Evolutionary conservation across 2,329 filamentous ascomycete genomes (phyloP).

Genomic region (Phialophora chinensis): DNA sequence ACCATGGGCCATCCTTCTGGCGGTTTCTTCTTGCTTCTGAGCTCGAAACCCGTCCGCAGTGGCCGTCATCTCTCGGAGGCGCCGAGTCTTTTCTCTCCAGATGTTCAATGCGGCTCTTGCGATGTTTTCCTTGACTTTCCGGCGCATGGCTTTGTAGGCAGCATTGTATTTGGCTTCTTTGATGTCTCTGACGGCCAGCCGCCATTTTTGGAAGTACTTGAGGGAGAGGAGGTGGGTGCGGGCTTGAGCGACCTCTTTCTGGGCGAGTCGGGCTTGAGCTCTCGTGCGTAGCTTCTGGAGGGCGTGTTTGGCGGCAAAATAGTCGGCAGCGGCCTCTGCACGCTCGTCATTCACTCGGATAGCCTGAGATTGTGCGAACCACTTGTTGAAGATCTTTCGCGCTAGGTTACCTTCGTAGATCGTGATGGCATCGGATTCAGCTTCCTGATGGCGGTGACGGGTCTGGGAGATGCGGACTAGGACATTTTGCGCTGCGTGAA

Average conservation of each 20-base stretch:
- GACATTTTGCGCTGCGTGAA: conserved; percentile 22
- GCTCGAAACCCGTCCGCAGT: conserved; percentile 29
- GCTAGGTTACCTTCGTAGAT: conserved; percentile 26
- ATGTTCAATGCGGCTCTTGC: conserved; percentile 27
- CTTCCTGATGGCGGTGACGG: conserved; percentile 3
- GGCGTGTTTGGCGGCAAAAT: conserved; percentile 30
- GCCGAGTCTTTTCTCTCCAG: conserved; percentile 27
- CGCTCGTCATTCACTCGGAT: conserved; percentile 23
- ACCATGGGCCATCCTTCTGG: conserved; percentile 22
- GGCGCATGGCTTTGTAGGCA: conserved; percentile 33
- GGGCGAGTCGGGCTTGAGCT: conserved; percentile 11
- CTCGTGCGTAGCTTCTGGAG: conserved; percentile 27
- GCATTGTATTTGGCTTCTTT: conserved; percentile 31
- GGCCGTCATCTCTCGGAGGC: conserved; percentile 23
- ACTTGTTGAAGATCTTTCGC: conserved; percentile 23
- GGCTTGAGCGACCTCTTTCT: conserved; percentile 21
- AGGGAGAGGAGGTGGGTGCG: conserved; percentile 24
- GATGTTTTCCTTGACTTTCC: conserved; percentile 33
- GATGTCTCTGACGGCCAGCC: conserved; percentile 13
- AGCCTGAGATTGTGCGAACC: conserved; percentile 23
- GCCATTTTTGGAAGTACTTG: conserved; percentile 29
- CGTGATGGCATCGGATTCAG: conserved; percentile 21
- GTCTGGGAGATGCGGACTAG: neutral
- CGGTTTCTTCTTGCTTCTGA: conserved; percentile 25
- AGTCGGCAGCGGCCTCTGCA: conserved; percentile 32